phyloP scores from a whole-genome alignment of 2,329 filamentous ascomycete genomes.

The Xylariaceae sp. region DNA sequence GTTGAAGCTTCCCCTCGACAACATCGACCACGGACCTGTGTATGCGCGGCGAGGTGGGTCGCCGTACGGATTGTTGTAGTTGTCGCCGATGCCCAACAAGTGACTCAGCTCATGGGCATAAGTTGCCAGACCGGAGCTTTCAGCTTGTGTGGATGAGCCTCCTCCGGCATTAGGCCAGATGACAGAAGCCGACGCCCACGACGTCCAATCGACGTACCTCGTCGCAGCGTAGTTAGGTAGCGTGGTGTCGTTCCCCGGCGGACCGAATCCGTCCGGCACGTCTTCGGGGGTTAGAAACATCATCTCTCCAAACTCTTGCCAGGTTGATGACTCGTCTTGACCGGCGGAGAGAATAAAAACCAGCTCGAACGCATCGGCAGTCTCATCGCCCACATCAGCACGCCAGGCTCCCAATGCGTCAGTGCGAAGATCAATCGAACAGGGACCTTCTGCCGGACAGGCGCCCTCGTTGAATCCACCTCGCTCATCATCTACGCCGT shows the following conservation, averaged over 20 bases:
- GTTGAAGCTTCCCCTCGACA: constrained; percentile 55
- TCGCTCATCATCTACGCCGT: constrained; percentile 49
- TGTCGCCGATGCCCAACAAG: constrained; percentile 55
- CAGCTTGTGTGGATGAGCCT: constrained; percentile 56
- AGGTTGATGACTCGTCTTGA: constrained; percentile 58
- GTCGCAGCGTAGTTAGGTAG: constrained; percentile 51
- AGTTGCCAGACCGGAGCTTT: constrained; percentile 55
- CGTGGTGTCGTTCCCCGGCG: constrained; percentile 43
- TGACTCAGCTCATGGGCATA: constrained; percentile 58
- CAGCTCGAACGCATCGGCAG: constrained; percentile 50
- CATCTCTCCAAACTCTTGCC: constrained; percentile 62
- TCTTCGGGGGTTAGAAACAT: constrained; percentile 50
- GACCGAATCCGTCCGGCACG: constrained; percentile 52
- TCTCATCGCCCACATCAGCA: constrained; percentile 53
- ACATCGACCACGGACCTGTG: constrained; percentile 57
- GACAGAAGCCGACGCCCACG: constrained; percentile 52
- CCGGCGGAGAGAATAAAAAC: constrained; percentile 58
- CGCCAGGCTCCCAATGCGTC: constrained; percentile 54
- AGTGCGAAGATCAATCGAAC: constrained; percentile 51
- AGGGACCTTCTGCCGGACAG: constrained; percentile 47
- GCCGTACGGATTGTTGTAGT: constrained; percentile 58
- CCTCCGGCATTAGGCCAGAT: constrained; percentile 58
- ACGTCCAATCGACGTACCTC: constrained; percentile 56
- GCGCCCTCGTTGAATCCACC: constrained; percentile 49
- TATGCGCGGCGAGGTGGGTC: constrained; percentile 49